A percentile compares a stretch with the other conserved stretches of the same genome.
Evolutionary conservation across 345 rosid genomes (phyloP).

Genomic region (Dipteronia sinensis): DNA sequence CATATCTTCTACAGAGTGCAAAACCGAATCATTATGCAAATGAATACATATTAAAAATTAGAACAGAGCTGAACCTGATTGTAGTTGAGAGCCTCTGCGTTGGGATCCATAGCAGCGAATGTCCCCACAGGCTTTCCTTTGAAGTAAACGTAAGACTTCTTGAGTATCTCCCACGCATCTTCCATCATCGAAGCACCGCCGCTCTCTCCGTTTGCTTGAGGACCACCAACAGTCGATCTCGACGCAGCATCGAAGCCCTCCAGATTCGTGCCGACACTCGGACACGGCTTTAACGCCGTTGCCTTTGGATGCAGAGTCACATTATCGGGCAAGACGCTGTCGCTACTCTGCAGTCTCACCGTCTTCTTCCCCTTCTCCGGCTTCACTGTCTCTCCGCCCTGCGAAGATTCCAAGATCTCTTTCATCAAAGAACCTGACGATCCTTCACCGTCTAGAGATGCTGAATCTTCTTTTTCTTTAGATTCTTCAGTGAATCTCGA

Average conservation of each 20-base stretch:
- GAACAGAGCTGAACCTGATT: constrained; percentile 38
- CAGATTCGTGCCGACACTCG: constrained; percentile 40
- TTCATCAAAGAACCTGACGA: constrained; percentile 5
- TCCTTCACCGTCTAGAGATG: background rate
- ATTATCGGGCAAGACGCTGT: constrained; percentile 5
- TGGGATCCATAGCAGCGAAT: constrained; percentile 52
- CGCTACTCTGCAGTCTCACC: constrained; percentile 18
- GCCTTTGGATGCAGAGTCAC: constrained; percentile 7
- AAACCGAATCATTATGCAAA: background rate
- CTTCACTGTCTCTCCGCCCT: constrained; percentile 20
- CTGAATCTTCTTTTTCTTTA: constrained; percentile 4
- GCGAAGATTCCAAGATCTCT: background rate
- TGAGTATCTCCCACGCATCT: constrained; percentile 54
- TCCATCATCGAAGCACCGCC: constrained; percentile 42
- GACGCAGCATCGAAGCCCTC: constrained; percentile 22
- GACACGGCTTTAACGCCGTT: constrained; percentile 29
- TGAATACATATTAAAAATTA: background rate
- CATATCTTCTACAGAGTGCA: too few relatives aligned
- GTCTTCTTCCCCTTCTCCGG: constrained; percentile 21
- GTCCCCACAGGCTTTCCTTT: constrained; percentile 54
- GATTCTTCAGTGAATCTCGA: background rate
- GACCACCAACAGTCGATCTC: constrained; percentile 18
- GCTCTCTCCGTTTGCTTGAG: constrained; percentile 21
- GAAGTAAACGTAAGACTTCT: constrained; percentile 40
- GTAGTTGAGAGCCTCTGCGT: constrained; percentile 49